Evolutionary conservation across 2,329 filamentous ascomycete species (phyloP), one percentile per base, ranked within the genome.

Genomic region (Aspergillus ruber): DNA sequence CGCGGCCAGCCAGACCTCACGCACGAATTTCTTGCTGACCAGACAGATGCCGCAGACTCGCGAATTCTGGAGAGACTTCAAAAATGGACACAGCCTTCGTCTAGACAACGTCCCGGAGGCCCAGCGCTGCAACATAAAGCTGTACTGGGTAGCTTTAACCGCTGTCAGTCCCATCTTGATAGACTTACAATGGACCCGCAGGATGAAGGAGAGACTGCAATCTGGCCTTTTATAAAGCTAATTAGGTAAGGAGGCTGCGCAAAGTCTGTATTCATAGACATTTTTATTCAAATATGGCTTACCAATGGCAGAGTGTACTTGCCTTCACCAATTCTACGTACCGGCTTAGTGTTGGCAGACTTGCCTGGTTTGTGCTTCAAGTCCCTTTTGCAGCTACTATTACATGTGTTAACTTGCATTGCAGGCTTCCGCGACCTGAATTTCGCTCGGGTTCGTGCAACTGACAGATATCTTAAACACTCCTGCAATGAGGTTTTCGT

Each of bases 211-310:
- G n/a, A 29, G 8, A 45, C 46, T 6, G 50, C 51, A 6, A 21
- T 58, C 4, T 60, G 56, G 56, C 58, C 56, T 3, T 60, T 57
- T 21, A 48, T 59, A 5, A 60, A 54, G 21, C 25, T 57, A 27
- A 50, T 59, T 13, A 53, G 50, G 58, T 58, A 25, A 25, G 43
- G n/a, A 17, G n/a, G 6, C 33, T 36, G 17, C 6, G 33, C 33
- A 5, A n/a, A 17, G n/a, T 4, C 1, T 2, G n/a, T 17, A 36
- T 36, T 5, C 9, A 36, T 36, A 3, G n/a, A 12, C 12, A 10
- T 29, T 2, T 6, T 17, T 36, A 13, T 10, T 36, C 13, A n/a
- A n/a, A 36, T 18, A 18, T 4, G n/a, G 12, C 33, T 36, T 36
- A n/a, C 17, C n/a, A 17, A 36, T n/a, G 8, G 6, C 13, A 60